phyloP scores from a whole-genome alignment of 2,329 filamentous ascomycete species.

The Coleophoma eucalyptorum region DNA sequence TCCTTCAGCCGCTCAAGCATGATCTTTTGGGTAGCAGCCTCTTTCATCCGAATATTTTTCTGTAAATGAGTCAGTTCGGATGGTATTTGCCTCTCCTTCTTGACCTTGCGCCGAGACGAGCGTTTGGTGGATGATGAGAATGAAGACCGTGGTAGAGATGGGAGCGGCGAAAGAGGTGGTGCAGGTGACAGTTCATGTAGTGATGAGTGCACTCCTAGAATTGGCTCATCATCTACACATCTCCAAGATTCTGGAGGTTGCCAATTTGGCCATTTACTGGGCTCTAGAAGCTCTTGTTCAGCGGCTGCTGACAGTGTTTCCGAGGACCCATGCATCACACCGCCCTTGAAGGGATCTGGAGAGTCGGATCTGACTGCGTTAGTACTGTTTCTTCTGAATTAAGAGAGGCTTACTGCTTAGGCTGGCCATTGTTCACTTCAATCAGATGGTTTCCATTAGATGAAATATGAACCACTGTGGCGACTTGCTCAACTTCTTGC shows the following conservation, averaged over 20 bases:
- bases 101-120: background rate
- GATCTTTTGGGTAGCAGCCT: conserved; percentile 44
- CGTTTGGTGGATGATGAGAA: conserved; percentile 11
- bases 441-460: conserved; percentile 8
- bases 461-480: conserved; percentile 35
- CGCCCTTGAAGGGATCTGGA: background rate
- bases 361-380: background rate
- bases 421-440: background rate
- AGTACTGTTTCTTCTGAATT: background rate
- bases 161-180: background rate
- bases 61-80: conserved; percentile 37
- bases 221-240: background rate
- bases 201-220: background rate
- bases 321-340: background rate
- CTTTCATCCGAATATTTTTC: conserved; percentile 52
- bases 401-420: background rate
- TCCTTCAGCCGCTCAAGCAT: conserved; percentile 53
- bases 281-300: background rate
- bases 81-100: background rate
- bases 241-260: background rate
- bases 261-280: conserved; percentile 1
- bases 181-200: background rate
- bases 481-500: conserved; percentile 24
- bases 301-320: background rate
- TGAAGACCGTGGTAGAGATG: background rate